Evolutionary conservation across 768 basidiomycete species (phyloP), one percentile per base, ranked within the genome.

Genomic region (Dictyophora rubrovolvata): DNA sequence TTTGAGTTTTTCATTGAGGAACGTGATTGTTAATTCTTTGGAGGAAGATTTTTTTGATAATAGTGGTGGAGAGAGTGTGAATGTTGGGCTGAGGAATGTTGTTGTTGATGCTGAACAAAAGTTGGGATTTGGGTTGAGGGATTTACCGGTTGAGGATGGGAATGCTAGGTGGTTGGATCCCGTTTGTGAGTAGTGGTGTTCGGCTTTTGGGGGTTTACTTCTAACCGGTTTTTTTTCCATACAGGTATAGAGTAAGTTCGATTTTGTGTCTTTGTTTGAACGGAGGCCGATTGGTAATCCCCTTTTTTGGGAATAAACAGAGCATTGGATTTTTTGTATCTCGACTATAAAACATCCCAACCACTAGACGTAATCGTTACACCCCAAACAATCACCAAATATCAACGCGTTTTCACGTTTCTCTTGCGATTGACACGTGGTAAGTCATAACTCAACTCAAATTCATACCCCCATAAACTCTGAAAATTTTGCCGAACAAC

Each of bases 271-370:
- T 42, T 42, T 4, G 17, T 42, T 42, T 4, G 17, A 59, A 11
- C 11, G 47, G 47, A 49, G 22, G 55, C 48, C 52, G 20, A 23
- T 28, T 48, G 3, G 20, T 52, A 36, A 42, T 3, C n/a, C 10
- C 4, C 35, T 37, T 11, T 28, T 18, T 6, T 17, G 10, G 54
- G 1, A 36, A 17, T 53, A 33, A 49, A 5, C 63, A 90, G 89
- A 68, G 91, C 93, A 7, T 69, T 95, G 48, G 93, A 94, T 68
- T 95, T 94, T 67, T 72, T 95, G 14, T 90, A 89, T 66, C 84
- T 95, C 74, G 84, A 92, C 63, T 95, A 95, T 69, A 87, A 87
- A 65, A 85, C 89, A n/a, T 89, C 91, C 1, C 76, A 77, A n/a
- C 81, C 90, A 0, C 72, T 95, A 42, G 81, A 84, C 50, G 77